These are phyloP conservation scores for Syncephalastrum sp. DNA, from an alignment of 371 early-diverging fungal genomes.

Conservation along the genomic window DNA sequence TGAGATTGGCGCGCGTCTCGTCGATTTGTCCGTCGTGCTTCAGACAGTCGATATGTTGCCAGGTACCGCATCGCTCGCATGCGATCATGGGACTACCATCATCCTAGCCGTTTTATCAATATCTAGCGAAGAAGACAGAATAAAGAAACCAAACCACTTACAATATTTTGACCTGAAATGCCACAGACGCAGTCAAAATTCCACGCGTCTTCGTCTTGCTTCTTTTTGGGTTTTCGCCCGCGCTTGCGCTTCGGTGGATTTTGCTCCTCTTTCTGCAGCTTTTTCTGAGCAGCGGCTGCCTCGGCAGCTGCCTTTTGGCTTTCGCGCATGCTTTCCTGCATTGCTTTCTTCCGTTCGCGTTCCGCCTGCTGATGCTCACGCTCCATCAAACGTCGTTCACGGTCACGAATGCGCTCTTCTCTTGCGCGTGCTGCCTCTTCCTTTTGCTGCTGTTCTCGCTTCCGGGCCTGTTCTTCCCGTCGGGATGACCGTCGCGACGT, in stretches of 20 bases:
- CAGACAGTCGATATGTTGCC: conserved; percentile 73
- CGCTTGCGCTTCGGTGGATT: conserved; percentile 26
- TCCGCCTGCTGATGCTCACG: conserved; percentile 39
- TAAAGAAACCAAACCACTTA: conserved; percentile 15
- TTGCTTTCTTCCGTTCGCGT: conserved; percentile 16
- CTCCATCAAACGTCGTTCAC: conserved; percentile 51
- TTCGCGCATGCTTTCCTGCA: conserved; percentile 14
- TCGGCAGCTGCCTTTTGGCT: conserved; percentile 1
- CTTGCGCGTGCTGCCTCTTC: conserved; percentile 44
- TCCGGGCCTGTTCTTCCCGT: conserved; percentile 35
- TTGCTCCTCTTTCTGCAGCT: conserved; percentile 13
- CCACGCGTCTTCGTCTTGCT: conserved; percentile 56
- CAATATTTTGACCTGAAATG: conserved; percentile 54
- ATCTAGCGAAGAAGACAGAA: not conserved
- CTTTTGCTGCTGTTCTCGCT: conserved; percentile 33
- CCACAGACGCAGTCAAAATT: conserved; percentile 60
- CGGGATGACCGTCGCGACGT: conserved; percentile 24
- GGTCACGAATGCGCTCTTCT: conserved; percentile 48
- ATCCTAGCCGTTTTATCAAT: conserved; percentile 38
- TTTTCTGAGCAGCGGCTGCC: not conserved
- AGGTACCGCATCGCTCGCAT: conserved; percentile 64
- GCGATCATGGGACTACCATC: conserved; percentile 78
- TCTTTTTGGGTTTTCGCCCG: conserved; percentile 22
- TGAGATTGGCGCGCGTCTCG: conserved; percentile 23
- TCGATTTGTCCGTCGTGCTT: conserved; percentile 43